phyloP scores from a whole-genome alignment of 2,329 filamentous ascomycete species.

The Fusarium kyushuense region DNA sequence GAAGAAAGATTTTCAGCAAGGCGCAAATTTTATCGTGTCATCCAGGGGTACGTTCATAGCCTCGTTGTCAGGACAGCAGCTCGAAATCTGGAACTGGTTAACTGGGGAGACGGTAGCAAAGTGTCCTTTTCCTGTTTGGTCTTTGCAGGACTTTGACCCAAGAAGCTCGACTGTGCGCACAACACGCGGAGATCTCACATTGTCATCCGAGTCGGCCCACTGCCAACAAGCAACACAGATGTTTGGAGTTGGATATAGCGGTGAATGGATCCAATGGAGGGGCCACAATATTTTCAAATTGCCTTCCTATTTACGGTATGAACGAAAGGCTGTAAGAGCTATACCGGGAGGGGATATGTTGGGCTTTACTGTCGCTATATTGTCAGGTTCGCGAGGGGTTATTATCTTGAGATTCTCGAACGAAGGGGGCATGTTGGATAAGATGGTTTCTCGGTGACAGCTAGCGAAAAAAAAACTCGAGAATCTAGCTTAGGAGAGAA shows the following conservation, averaged over 20 bases:
- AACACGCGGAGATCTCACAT: rapidly evolving
- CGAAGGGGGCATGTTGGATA: not conserved
- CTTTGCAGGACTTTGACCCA: not conserved
- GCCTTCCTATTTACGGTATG: no score
- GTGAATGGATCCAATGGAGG: not conserved
- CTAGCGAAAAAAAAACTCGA: no score
- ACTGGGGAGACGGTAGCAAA: not conserved
- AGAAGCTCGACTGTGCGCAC: not conserved
- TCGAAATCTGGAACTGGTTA: not conserved
- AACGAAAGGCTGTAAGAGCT: no score
- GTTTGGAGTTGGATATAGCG: not conserved
- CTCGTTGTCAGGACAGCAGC: no score
- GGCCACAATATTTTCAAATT: not conserved
- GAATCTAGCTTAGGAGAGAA: no score
- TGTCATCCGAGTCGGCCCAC: rapidly evolving
- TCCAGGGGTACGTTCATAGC: no score
- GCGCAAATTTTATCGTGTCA: no score
- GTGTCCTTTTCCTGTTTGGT: rapidly evolving
- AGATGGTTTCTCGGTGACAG: no score
- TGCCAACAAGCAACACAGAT: not conserved
- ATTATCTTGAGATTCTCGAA: not conserved
- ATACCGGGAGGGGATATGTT: not conserved
- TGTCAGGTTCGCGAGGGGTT: rapidly evolving
- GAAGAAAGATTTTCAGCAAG: no score
- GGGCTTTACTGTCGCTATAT: not conserved